Percentiles rank a stretch among this genome's conserved stretches.
These are phyloP conservation scores for Nemophila menziesii DNA, from an alignment of 257 asterid species.

Conservation along the genomic window DNA sequence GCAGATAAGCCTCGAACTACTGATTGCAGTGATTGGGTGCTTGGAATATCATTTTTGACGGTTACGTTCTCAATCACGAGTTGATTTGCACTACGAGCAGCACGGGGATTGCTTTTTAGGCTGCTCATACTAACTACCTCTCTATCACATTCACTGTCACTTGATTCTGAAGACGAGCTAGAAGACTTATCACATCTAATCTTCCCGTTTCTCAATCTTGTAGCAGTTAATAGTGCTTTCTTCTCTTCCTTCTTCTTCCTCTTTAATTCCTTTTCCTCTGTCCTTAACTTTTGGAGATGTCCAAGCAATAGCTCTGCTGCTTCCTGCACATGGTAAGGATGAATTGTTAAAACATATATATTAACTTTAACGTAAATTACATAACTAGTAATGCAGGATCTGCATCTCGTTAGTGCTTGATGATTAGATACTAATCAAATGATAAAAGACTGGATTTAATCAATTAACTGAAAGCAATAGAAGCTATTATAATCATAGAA, in stretches of 20 bases:
- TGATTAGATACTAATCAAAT: no score
- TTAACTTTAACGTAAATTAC: neutral
- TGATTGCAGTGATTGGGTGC: neutral
- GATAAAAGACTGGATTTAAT: no score
- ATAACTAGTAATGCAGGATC: neutral
- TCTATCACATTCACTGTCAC: slow-evolving; percentile 67
- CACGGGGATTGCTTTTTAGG: slow-evolving; percentile 9
- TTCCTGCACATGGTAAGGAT: slow-evolving; percentile 27
- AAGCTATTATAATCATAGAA: neutral
- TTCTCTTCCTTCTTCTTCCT: slow-evolving; percentile 38
- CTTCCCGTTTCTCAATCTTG: slow-evolving; percentile 8
- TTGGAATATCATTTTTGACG: slow-evolving; percentile 6
- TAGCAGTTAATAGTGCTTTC: slow-evolving; percentile 17
- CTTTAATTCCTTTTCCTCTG: slow-evolving; percentile 37
- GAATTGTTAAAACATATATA: neutral
- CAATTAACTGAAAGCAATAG: no score
- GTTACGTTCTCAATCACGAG: slow-evolving; percentile 16
- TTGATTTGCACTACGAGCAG: slow-evolving; percentile 1
- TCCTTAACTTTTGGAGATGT: slow-evolving; percentile 38
- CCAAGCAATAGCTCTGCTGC: slow-evolving; percentile 39
- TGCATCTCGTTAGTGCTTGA: no score
- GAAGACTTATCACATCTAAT: slow-evolving; percentile 24
- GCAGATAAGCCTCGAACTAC: no score
- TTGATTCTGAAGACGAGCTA: slow-evolving; percentile 52
- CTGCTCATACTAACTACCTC: slow-evolving; percentile 26